A percentile compares a stretch with the other conserved stretches of the same genome.
Evolutionary conservation across 1,139 yeast species (phyloP).

Genomic region (Sugiyamaella neomexicana): DNA sequence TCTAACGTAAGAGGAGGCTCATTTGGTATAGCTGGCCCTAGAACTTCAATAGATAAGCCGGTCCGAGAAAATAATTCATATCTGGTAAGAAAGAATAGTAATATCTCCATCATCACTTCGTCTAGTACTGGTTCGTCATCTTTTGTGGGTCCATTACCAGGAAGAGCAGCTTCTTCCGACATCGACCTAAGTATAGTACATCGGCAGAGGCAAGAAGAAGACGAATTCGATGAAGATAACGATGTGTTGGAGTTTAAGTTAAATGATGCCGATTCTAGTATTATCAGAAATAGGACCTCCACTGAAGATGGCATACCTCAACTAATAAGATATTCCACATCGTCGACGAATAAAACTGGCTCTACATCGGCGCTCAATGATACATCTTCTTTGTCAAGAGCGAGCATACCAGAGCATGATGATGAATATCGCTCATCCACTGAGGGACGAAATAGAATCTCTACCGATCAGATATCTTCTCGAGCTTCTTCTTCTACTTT

Average conservation of each 20-base stretch:
- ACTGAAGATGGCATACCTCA: conserved; percentile 25
- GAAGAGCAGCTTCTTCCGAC: neutral
- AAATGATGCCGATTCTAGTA: conserved; percentile 29
- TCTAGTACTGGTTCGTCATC: neutral
- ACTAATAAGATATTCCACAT: conserved; percentile 21
- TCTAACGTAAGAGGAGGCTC: neutral
- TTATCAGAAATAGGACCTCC: conserved; percentile 24
- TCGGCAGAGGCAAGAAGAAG: conserved; percentile 3
- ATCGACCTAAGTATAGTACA: conserved; percentile 7
- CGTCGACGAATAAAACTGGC: conserved; percentile 6
- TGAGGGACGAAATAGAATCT: neutral
- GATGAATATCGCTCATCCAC: neutral
- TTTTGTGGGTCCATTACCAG: neutral
- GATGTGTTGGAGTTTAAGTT: conserved; percentile 36
- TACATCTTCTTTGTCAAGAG: neutral
- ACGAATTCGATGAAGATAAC: conserved; percentile 29
- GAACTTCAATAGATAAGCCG: conserved; percentile 9
- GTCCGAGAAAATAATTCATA: neutral
- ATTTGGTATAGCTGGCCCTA: neutral
- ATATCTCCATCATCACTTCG: conserved; percentile 1
- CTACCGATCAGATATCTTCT: neutral
- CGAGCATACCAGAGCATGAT: neutral
- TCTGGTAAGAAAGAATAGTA: conserved; percentile 9
- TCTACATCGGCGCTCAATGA: neutral
- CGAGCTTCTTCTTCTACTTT: too few relatives aligned